Base-by-base conservation (phyloP, 2,329 filamentous ascomycete genomes). In the Fusarium heterosporum region DNA sequence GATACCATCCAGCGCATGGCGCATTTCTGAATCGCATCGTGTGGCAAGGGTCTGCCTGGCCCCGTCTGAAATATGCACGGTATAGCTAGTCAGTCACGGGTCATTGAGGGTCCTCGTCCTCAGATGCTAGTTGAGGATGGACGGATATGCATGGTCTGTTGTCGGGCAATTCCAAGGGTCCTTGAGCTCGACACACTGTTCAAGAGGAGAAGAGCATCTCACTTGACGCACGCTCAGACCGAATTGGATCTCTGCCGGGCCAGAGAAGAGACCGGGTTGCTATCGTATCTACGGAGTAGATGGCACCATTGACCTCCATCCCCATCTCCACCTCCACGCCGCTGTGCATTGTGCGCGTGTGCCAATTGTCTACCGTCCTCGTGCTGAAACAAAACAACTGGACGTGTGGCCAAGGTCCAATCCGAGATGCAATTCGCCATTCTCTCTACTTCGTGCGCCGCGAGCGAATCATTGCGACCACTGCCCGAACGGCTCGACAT, bases 361-460 rank as follows among this genome's bases (percentile, higher is more conserved):
- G n/a, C 16, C 10, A n/a, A 36, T n/a, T 36, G 34, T 36, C 16
- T n/a, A 36, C 50, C 64, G 54, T 52, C 58, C 68, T 68, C 64
- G 65, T 66, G 51, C 69, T 73, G 71, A 73, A 73, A 73, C 71
- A 73, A 66, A 68, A 71, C 60, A 73, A 61, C 63, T 50, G 41
- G 58, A 58, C 55, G 57, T 66, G 68, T 69, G 68, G 63, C 68
- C 68, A 66, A 69, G 61, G 59, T 67, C 70, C 66, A 71, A 66
- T 68, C 51, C 55, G 41, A 65, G 25, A 58, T 71, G 53, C 62
- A 45, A 53, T 68, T 53, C 49, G 47, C 32, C 45, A 42, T 55
- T 36, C 34, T n/a, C 34, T 36, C 45, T 55, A 36, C 54, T 49
- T 67, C 54, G 68, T 71, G 59, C 49, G 48, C 61, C 43, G 45